A percentile compares a stretch with the other conserved stretches of the same genome.
These are phyloP conservation scores for Fusarium longipes DNA, from an alignment of 2,329 filamentous ascomycete species.

Conservation along the genomic window DNA sequence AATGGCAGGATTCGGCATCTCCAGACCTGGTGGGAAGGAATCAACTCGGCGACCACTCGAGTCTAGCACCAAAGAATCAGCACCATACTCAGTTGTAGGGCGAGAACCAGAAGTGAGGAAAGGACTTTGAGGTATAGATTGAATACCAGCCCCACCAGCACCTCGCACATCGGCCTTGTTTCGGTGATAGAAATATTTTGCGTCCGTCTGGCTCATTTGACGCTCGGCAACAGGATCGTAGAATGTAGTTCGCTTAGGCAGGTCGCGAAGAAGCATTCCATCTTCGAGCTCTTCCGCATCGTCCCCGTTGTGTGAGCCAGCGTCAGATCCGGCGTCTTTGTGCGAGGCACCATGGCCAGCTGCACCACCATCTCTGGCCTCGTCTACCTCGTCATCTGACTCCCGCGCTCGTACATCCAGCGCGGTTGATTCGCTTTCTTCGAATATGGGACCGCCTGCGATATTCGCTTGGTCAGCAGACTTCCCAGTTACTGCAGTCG, in stretches of 20 bases:
- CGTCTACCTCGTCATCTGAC: conserved; percentile 50
- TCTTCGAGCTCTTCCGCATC: conserved; percentile 56
- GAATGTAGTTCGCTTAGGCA: conserved; percentile 80
- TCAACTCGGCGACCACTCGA: conserved; percentile 42
- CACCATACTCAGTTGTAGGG: conserved; percentile 52
- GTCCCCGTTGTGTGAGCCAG: conserved; percentile 35
- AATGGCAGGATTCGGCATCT: conserved; percentile 34
- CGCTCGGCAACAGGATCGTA: conserved; percentile 96
- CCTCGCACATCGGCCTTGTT: conserved; percentile 73
- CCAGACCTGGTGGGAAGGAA: conserved; percentile 54
- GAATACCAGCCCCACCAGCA: conserved; percentile 53
- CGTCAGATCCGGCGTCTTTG: conserved; percentile 38
- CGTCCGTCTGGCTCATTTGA: conserved; percentile 92
- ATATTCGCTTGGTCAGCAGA: conserved; percentile 23
- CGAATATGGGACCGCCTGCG: conserved; percentile 29
- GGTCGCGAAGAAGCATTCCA: conserved; percentile 70
- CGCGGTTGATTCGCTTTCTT: conserved; percentile 40
- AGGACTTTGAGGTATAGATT: conserved; percentile 61
- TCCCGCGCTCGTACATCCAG: conserved; percentile 46
- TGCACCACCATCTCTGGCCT: conserved; percentile 38
- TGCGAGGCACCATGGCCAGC: conserved; percentile 40
- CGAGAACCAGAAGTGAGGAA: conserved; percentile 53
- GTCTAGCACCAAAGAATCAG: conserved; percentile 51
- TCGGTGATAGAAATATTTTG: conserved; percentile 94
- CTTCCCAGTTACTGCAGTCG: conserved; percentile 3